phyloP scores from a whole-genome alignment of 352 stramenopile genomes.

The Thalassiosira mediterranea region DNA sequence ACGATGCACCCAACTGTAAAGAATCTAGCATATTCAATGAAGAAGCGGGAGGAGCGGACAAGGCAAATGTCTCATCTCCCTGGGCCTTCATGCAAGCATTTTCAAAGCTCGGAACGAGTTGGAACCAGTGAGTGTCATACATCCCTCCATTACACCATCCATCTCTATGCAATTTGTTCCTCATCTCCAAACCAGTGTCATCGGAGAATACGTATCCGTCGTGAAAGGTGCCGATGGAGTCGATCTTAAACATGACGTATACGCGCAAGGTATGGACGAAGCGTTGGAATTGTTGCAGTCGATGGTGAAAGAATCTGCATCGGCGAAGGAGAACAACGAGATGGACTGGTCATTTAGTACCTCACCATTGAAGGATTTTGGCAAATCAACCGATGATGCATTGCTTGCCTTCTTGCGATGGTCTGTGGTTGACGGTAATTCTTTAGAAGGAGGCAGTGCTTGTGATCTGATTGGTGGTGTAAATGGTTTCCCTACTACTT shows the following conservation, averaged over 20 bases:
- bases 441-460: constrained; percentile 31
- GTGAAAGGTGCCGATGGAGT: constrained; percentile 43
- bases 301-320: constrained; percentile 34
- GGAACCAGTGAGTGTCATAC: constrained; percentile 39
- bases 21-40: too few relatives aligned
- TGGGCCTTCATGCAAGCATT: constrained; percentile 54
- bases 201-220: constrained; percentile 40
- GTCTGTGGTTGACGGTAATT: constrained; percentile 42
- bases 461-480: constrained; percentile 43
- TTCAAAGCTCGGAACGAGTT: constrained; percentile 40
- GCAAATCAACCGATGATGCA: constrained; percentile 45
- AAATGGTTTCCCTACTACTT: constrained; percentile 32
- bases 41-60: background rate
- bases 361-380: constrained; percentile 41
- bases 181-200: background rate
- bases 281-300: constrained; percentile 31
- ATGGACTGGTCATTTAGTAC: constrained; percentile 37
- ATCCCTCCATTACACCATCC: too few relatives aligned
- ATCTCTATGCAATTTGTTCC: background rate
- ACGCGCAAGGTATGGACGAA: constrained; percentile 33
- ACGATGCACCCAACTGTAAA: constrained; percentile 17
- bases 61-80: constrained; percentile 28
- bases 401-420: constrained; percentile 52
- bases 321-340: constrained; percentile 26
- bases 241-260: constrained; percentile 41